phyloP scores from a whole-genome alignment of 495 filamentous ascomycete genomes.

The Aspergillus heteromorphus region DNA sequence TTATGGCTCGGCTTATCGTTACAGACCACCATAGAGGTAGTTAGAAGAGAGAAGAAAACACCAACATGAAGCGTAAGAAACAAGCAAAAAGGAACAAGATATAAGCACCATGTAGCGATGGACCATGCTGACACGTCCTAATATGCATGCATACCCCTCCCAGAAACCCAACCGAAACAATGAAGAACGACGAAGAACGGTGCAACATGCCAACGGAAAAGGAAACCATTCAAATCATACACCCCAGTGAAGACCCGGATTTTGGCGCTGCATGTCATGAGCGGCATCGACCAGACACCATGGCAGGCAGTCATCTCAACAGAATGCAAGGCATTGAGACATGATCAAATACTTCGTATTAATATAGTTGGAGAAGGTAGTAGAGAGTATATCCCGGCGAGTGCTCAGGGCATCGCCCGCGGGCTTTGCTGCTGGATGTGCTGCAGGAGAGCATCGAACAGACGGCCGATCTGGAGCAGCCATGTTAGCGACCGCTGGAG shows the following conservation, averaged over 20 bases:
- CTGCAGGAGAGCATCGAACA: constrained; percentile 46
- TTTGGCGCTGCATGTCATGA: constrained; percentile 20
- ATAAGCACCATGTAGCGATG: constrained; percentile 17
- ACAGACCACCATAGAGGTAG: constrained; percentile 14
- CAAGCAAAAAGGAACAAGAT: constrained; percentile 10
- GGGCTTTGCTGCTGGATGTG: constrained; percentile 49
- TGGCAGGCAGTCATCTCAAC: constrained; percentile 21
- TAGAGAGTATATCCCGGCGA: constrained; percentile 10
- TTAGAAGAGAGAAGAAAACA: constrained; percentile 12
- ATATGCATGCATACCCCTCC: constrained; percentile 26
- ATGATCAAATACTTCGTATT: constrained; percentile 22
- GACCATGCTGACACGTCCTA: constrained; percentile 23
- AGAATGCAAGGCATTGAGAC: constrained; percentile 24
- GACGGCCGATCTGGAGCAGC: constrained; percentile 38
- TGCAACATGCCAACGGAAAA: constrained; percentile 23
- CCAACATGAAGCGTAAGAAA: constrained; percentile 12
- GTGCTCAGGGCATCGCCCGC: constrained; percentile 32
- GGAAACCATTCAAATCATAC: constrained; percentile 19
- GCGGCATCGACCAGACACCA: constrained; percentile 26
- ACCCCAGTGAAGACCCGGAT: constrained; percentile 15
- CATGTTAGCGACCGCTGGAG: constrained; percentile 9
- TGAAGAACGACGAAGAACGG: constrained; percentile 32
- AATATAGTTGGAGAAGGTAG: constrained; percentile 12
- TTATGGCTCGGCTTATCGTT: constrained; percentile 17
- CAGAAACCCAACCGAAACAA: constrained; percentile 31